These are phyloP conservation scores for Colletotrichum tropicale DNA, from an alignment of 2,329 filamentous ascomycete species.

Conservation along the genomic window DNA sequence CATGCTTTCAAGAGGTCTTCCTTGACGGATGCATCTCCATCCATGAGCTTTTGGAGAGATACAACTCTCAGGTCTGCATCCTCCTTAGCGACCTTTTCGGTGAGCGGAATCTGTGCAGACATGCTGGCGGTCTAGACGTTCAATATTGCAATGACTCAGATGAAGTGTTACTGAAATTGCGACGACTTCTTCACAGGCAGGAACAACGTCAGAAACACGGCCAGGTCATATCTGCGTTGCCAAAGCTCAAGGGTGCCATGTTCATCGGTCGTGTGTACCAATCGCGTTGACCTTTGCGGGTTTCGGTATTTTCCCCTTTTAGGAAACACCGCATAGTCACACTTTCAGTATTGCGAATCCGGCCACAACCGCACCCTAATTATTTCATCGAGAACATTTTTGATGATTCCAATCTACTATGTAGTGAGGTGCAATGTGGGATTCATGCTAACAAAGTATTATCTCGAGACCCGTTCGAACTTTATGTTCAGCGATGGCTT, in stretches of 20 bases:
- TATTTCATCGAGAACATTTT: not conserved
- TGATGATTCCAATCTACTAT: not conserved
- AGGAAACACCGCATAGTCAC: not conserved
- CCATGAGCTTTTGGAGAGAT: not conserved
- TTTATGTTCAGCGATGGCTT: conserved; percentile 32
- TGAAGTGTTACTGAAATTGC: not conserved
- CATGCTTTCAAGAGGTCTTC: not conserved
- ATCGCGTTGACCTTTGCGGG: not conserved
- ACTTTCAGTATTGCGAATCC: not conserved
- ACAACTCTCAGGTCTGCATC: not conserved
- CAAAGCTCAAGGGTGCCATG: not conserved
- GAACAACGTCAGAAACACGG: not conserved
- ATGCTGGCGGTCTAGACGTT: not conserved
- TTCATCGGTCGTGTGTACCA: not conserved
- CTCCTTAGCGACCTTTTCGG: not conserved
- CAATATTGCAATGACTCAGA: not conserved
- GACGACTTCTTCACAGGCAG: not conserved
- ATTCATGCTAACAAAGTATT: not conserved
- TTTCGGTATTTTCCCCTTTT: not conserved
- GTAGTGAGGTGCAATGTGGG: not conserved
- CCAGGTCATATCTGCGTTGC: not conserved
- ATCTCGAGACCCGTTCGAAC: conserved; percentile 6
- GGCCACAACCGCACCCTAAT: not conserved
- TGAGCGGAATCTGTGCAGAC: not conserved
- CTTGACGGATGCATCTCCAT: not conserved